Evolutionary conservation across 169 alveolate species (phyloP), one percentile per base, ranked within the genome.

Genomic region (Plasmodium fragile): DNA sequence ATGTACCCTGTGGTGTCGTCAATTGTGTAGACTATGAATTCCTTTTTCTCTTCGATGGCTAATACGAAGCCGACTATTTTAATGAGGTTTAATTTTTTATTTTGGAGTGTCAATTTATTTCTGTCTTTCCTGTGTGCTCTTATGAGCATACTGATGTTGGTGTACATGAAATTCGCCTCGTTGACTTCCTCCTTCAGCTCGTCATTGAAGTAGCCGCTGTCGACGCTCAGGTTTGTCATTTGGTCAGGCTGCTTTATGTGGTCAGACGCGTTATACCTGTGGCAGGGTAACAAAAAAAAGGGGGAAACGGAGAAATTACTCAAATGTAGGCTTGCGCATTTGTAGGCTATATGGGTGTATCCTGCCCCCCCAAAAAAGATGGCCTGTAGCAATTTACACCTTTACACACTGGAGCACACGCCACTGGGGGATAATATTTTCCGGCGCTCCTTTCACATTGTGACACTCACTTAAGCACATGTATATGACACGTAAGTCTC

Each of bases 1-100:
- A 90, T 70, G 71, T 71, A 90, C n/a, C 94, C 94, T 4, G 94
- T 90, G n/a, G 94, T 79, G 16, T 90, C 94, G 81, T 90, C 94
- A 73, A 90, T 80, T 65, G 94, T 90, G 32, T 90, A 90, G 8
- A 90, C 75, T 80, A 90, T 59, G 72, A 80, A 90, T 80, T 90
- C 94, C 72, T 79, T 90, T 79, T 78, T 90, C 81, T 90, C 91
- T 65, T 90, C 94, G 16, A 90, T 90, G 81, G 49, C 71, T 65
- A 90, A 30, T 52, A 90, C 94, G 34, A 90, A 81, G n/a, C 94
- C 94, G 2, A 90, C 91, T 65, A 90, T 70, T 80, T 90, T 90
- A 43, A 90, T 90, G n/a, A 90, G 79, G 39, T 90, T 90, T 90
- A 90, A 90, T 90, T 80, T 90, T 90, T 80, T 90, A 90, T 90